Conservation (phyloP, 2,329 filamentous ascomycete species). For the Penicillium italicum region DNA sequence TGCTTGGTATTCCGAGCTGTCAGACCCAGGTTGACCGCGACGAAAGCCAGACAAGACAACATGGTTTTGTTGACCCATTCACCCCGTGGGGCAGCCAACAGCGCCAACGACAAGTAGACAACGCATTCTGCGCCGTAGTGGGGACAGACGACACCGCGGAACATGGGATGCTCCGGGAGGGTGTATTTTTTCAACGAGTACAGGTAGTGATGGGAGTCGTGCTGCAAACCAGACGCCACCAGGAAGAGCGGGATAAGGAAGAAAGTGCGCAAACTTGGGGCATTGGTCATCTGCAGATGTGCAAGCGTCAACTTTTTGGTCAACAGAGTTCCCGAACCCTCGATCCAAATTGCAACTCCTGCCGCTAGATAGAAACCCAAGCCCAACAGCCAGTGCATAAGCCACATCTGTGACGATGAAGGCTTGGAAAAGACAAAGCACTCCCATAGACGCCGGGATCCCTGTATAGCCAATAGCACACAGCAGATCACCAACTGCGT, state of each 20-base stretch:
- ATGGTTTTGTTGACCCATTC: slow-evolving; percentile 68
- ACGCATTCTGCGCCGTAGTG: slow-evolving; percentile 89
- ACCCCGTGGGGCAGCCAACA: slow-evolving; percentile 68
- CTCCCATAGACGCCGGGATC: slow-evolving; percentile 71
- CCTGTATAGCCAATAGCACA: slow-evolving; percentile 72
- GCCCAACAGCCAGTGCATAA: slow-evolving; percentile 77
- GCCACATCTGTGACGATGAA: slow-evolving; percentile 75
- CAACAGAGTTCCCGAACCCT: slow-evolving; percentile 58
- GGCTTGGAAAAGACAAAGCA: slow-evolving; percentile 62
- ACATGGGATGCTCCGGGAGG: slow-evolving; percentile 69
- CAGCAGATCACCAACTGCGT: slow-evolving; percentile 65
- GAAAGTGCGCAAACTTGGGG: slow-evolving; percentile 51
- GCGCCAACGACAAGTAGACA: slow-evolving; percentile 74
- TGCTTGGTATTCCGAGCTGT: slow-evolving; percentile 73
- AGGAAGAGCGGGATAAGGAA: slow-evolving; percentile 63
- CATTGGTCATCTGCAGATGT: slow-evolving; percentile 38
- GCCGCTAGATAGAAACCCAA: slow-evolving; percentile 71
- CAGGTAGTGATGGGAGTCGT: slow-evolving; percentile 68
- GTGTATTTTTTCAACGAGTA: slow-evolving; percentile 75
- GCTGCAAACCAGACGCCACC: slow-evolving; percentile 67
- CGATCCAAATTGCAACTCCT: slow-evolving; percentile 76
- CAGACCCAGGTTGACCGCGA: slow-evolving; percentile 72
- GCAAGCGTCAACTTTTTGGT: slow-evolving; percentile 32
- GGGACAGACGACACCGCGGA: slow-evolving; percentile 71
- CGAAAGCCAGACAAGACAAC: slow-evolving; percentile 66